Evolutionary conservation across 768 basidiomycete species (phyloP).

Genomic region (Piloderma croceum): DNA sequence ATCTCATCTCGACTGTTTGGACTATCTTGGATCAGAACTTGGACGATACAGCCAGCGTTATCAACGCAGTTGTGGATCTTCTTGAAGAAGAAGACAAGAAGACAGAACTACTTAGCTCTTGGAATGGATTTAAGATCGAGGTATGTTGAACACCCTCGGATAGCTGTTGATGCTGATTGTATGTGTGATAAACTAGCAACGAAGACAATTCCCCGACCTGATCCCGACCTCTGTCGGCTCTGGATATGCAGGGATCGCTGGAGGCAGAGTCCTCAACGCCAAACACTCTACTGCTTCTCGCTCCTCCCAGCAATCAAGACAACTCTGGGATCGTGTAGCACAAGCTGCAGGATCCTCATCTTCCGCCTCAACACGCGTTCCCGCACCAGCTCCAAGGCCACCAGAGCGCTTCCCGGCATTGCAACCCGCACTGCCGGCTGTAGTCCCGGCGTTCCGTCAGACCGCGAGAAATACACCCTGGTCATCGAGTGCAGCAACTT

Average conservation of each 20-base stretch:
- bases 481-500: constrained; percentile 36
- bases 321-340: constrained; percentile 85
- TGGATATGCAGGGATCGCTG: constrained; percentile 74
- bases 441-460: constrained; percentile 35
- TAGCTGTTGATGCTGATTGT: constrained; percentile 2
- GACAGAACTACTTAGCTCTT: constrained; percentile 61
- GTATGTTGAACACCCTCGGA: constrained; percentile 38
- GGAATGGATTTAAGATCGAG: constrained; percentile 84
- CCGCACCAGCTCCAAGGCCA: constrained; percentile 15
- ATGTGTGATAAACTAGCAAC: constrained; percentile 48
- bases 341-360: constrained; percentile 57
- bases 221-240: constrained; percentile 50
- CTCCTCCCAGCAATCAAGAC: constrained; percentile 51
- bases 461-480: constrained; percentile 57
- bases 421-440: constrained; percentile 12
- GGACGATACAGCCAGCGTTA: constrained; percentile 69
- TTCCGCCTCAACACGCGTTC: constrained; percentile 23
- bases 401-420: constrained; percentile 34
- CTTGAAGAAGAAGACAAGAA: constrained; percentile 85
- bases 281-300: constrained; percentile 67
- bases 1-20: constrained; percentile 87
- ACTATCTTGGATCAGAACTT: constrained; percentile 61
- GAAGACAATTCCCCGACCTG: constrained; percentile 79
- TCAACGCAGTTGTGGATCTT: constrained; percentile 70
- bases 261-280: constrained; percentile 78